These are phyloP conservation scores for Boletus speciosus DNA, from an alignment of 768 basidiomycete species.

Conservation along the genomic window DNA sequence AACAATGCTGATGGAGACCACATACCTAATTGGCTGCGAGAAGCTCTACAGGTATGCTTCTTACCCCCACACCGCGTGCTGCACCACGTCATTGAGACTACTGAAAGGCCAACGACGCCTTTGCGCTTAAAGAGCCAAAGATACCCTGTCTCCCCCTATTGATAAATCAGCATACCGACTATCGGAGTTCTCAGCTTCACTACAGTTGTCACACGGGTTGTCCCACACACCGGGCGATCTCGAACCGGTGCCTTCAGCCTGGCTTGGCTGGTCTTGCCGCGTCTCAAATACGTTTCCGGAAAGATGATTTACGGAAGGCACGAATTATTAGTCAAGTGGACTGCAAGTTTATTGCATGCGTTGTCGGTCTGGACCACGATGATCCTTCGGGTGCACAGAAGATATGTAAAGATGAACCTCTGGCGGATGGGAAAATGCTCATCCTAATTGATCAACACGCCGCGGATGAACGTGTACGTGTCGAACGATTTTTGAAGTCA, in stretches of 20 bases:
- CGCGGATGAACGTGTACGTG: constrained; percentile 92
- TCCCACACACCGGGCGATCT: constrained; percentile 3
- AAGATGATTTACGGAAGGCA: constrained; percentile 53
- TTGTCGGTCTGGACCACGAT: constrained; percentile 35
- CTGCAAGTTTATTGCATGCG: constrained; percentile 83
- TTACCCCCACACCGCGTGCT: constrained; percentile 8
- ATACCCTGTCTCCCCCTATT: constrained; percentile 38
- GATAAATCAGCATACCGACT: constrained; percentile 10
- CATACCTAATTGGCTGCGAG: constrained; percentile 62
- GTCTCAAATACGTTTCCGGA: constrained; percentile 41
- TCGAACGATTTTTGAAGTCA: constrained; percentile 75
- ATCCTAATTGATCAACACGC: constrained; percentile 96
- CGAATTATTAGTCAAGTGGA: constrained; percentile 82
- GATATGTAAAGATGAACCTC: constrained; percentile 11
- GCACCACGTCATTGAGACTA: constrained; percentile 7
- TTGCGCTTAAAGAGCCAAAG: constrained; percentile 44
- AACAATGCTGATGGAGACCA: constrained; percentile 13
- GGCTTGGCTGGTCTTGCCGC: constrained; percentile 9
- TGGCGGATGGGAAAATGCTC: constrained; percentile 37
- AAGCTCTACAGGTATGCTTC: constrained; percentile 52
- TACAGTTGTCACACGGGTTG: constrained; percentile 15
- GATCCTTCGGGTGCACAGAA: constrained; percentile 14
- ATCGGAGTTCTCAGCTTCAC: constrained; percentile 4
- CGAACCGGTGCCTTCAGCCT: constrained; percentile 9
- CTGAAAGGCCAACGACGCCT: constrained; percentile 54